Base-by-base conservation (phyloP, 1,284 basidiomycete genomes). In the Afroboletus lepidellus region DNA sequence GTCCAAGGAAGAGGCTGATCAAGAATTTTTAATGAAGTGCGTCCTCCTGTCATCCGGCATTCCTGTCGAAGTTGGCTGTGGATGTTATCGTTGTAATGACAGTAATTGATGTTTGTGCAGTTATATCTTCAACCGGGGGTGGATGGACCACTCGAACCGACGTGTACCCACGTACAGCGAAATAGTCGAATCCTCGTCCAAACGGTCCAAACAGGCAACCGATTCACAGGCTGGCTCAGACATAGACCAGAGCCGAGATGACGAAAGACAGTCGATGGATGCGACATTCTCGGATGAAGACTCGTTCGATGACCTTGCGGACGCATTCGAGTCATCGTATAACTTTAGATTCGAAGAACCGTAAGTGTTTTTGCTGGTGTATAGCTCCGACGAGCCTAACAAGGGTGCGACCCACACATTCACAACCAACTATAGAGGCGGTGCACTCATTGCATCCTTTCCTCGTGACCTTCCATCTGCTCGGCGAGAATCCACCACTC, bases 291-390 rank as follows among this genome's bases (percentile, higher is more conserved):
- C 75, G 24, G 73, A 72, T 8, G 77, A 78, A 3, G 73, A 79
- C 15, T 78, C 85, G n/a, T 89, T 89, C 56, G 87, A 90, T 39
- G 85, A 89, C 15, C 73, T 81, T 45, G 84, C 79, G 0, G 88
- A 91, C 24, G 78, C 77, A 25, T 91, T 89, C 57, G 89, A 91
- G 68, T 81, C 80, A 16, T 87, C 87, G n/a, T 96, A 95, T 72
- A 96, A 96, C 67, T 94, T 94, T 76, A 84, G 94, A 48, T 96
- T 91, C 66, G 93, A 98, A 69, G 94, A 98, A 71, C 89, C 91
- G 83, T 92, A 60, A 67, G 90, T 81, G 39, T 37, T 39, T 25
- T 51, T 39, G 1, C 23, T 44, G 15, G n/a, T 13, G 4, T 2
- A 16, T 16, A 37, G 18, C 18, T 37, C 24, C 18, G 21, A 38